phyloP scores from a whole-genome alignment of 768 basidiomycete genomes.

The Tylopilus balloui region DNA sequence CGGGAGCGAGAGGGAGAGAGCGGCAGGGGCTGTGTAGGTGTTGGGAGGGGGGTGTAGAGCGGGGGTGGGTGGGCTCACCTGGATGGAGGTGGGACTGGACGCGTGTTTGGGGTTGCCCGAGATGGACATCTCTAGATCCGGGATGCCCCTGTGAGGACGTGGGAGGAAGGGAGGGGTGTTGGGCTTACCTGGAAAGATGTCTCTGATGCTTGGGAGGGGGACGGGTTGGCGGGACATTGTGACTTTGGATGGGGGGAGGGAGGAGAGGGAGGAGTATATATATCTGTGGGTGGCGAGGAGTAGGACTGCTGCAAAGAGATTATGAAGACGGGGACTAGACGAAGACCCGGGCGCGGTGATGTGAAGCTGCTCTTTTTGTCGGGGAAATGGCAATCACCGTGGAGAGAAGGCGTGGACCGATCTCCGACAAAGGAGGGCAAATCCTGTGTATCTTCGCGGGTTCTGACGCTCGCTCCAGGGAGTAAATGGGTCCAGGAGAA shows the following conservation, averaged over 20 bases:
- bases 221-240: slow-evolving; percentile 26
- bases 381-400: slow-evolving; percentile 25
- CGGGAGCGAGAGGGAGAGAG: background rate
- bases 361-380: background rate
- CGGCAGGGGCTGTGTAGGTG: slow-evolving; percentile 1
- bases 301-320: slow-evolving; percentile 8
- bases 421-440: slow-evolving; percentile 20
- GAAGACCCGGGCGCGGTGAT: slow-evolving; percentile 23
- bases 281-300: slow-evolving; percentile 5
- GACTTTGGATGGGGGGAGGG: background rate
- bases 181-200: slow-evolving; percentile 50
- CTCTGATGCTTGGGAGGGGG: slow-evolving; percentile 47
- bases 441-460: slow-evolving; percentile 22
- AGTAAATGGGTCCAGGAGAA: background rate
- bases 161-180: background rate
- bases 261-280: slow-evolving; percentile 6
- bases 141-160: slow-evolving; percentile 7
- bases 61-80: slow-evolving; percentile 9
- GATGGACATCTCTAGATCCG: slow-evolving; percentile 22
- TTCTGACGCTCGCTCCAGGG: background rate
- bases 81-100: background rate
- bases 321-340: slow-evolving; percentile 19
- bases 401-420: slow-evolving; percentile 11
- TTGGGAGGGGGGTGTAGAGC: slow-evolving; percentile 1
- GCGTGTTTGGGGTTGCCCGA: slow-evolving; percentile 3